Evolutionary conservation across 441 rosid species (phyloP).

Genomic region (Syzygium syzygioides): DNA sequence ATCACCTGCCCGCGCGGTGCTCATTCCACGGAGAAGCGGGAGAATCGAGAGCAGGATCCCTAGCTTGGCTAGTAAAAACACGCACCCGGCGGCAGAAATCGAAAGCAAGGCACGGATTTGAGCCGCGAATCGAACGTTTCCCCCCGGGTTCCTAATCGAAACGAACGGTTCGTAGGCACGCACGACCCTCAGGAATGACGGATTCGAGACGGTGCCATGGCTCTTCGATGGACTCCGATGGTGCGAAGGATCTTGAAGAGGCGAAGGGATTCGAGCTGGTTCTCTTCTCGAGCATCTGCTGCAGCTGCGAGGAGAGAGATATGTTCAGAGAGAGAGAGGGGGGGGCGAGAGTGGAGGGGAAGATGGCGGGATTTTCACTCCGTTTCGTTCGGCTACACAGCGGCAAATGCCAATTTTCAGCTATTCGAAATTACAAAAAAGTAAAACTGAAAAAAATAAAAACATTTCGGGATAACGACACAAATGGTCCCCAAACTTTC

Average conservation of each 20-base stretch:
- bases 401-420: neutral
- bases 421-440: neutral
- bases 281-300: neutral
- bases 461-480: neutral
- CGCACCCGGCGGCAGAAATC: neutral
- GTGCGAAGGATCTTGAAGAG: neutral
- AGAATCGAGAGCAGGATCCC: neutral
- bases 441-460: neutral
- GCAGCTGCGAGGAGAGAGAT: neutral
- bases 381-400: neutral
- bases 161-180: neutral
- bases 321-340: neutral
- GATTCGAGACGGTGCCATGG: no score
- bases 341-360: neutral
- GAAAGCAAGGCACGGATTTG: neutral
- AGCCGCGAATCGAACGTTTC: neutral
- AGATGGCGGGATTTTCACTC: neutral
- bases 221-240: no score
- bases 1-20: neutral
- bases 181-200: neutral
- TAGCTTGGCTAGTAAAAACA: neutral
- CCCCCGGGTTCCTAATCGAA: neutral
- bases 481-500: fast-evolving
- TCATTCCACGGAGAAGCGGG: neutral
- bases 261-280: neutral